Evolutionary conservation across 768 basidiomycete species (phyloP).

Genomic region (Suillus plorans): DNA sequence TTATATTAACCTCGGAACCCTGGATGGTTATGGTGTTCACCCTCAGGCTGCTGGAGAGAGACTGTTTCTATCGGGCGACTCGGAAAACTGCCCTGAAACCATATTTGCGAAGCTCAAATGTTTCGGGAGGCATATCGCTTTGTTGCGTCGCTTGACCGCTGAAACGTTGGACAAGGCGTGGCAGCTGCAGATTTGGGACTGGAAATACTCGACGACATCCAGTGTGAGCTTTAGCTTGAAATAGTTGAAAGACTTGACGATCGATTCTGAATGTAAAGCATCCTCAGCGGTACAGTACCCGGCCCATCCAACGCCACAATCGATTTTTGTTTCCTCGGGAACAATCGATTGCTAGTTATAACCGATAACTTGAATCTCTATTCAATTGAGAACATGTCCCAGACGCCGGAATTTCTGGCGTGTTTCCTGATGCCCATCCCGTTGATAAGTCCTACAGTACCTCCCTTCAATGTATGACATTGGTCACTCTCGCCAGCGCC

Average conservation of each 20-base stretch:
- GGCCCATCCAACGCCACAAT: fast-evolving
- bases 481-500: constrained; percentile 70
- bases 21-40: too few relatives aligned
- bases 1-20: too few relatives aligned
- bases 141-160: not conserved
- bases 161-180: not conserved
- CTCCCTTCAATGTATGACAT: not conserved
- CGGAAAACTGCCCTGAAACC: too few relatives aligned
- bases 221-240: not conserved
- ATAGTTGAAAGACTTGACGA: not conserved
- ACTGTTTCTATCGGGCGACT: too few relatives aligned
- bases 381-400: not conserved
- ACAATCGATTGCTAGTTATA: not conserved
- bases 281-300: not conserved
- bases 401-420: not conserved
- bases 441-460: not conserved
- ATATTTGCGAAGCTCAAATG: not conserved
- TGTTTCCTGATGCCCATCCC: not conserved
- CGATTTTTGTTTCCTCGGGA: not conserved
- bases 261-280: not conserved
- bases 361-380: not conserved
- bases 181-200: not conserved
- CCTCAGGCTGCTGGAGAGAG: too few relatives aligned
- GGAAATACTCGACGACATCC: not conserved
- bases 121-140: not conserved